Evolutionary conservation across 2,329 filamentous ascomycete species (phyloP), one percentile per base, ranked within the genome.

Genomic region (Trichoderma hamatum): DNA sequence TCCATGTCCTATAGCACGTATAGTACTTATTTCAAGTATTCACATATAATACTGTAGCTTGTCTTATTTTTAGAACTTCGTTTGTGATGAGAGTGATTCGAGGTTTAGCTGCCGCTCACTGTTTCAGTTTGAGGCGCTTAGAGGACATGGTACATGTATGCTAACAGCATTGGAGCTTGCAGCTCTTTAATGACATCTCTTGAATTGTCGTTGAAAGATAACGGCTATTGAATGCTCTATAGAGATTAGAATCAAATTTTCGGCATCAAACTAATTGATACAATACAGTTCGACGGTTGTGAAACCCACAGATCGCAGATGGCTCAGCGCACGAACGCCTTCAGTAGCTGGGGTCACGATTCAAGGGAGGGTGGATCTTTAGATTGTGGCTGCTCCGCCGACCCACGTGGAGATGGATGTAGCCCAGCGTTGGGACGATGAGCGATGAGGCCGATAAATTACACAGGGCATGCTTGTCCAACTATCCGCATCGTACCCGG

Each of bases 391-490:
- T 59, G 34, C 56, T 67, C 54, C 63, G 63, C 54, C 13, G 52
- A 11, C 3, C 63, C 63, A 66, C 63, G 63, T 66, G 63, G 63
- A 34, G 52, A 66, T 39, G 24, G 28, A 46, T 52, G 34, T n/a
- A 51, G 54, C 39, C 59, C 54, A 67, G 34, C 16, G 54, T 49
- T 59, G 63, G 52, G 52, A 58, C n/a, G 54, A 46, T 24, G n/a
- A n/a, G n/a, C n/a, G 54, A 46, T 65, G 52, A 28, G 51, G n/a
- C 21, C 11, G 62, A 55, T 46, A 26, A 65, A 46, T 49, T 65
- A 56, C 52, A 36, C 62, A 65, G 49, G 61, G 61, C 51, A 64
- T 55, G 61, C 61, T 54, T 32, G 52, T 55, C 28, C n/a, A 32
- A 55, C 19, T 55, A 55, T 55, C 52, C 52, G 52, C 52, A 7